These are phyloP conservation scores for Diplodia intermedia DNA, from an alignment of 2,329 filamentous ascomycete genomes.

Conservation along the genomic window DNA sequence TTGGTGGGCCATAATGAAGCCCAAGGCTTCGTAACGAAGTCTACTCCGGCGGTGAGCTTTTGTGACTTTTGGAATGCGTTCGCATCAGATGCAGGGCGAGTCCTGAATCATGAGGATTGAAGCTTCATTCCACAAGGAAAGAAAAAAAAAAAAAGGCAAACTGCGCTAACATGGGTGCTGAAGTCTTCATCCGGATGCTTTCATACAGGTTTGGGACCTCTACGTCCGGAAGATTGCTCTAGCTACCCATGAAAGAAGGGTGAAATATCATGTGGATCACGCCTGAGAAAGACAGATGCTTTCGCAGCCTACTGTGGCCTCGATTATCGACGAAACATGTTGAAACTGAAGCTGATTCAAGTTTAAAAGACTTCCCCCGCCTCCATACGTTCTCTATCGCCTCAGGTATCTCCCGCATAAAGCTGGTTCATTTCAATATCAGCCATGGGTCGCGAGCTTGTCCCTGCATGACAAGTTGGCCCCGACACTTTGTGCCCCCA, in stretches of 20 bases:
- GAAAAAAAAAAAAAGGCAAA: too few species aligned
- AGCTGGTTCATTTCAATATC: slow-evolving; percentile 3
- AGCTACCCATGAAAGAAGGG: background rate
- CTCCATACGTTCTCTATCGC: background rate
- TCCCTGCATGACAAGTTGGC: slow-evolving; percentile 1
- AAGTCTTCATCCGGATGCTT: background rate
- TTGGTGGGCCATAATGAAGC: slow-evolving; percentile 82
- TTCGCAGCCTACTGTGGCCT: background rate
- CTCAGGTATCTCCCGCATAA: background rate
- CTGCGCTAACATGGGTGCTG: background rate
- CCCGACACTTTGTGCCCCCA: slow-evolving; percentile 5
- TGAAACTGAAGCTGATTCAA: background rate
- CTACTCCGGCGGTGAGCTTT: background rate
- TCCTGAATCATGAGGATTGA: background rate
- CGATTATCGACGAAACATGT: background rate
- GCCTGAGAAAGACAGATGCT: background rate
- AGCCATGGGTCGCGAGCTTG: background rate
- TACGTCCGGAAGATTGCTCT: background rate
- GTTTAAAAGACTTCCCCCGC: background rate
- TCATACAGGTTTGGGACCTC: background rate
- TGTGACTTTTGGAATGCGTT: background rate
- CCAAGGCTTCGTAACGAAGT: background rate
- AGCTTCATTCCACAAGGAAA: too few species aligned
- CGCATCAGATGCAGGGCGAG: background rate
- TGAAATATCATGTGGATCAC: background rate